Conservation (phyloP, 2,329 filamentous ascomycete species). For the Aspergillus sp. region DNA sequence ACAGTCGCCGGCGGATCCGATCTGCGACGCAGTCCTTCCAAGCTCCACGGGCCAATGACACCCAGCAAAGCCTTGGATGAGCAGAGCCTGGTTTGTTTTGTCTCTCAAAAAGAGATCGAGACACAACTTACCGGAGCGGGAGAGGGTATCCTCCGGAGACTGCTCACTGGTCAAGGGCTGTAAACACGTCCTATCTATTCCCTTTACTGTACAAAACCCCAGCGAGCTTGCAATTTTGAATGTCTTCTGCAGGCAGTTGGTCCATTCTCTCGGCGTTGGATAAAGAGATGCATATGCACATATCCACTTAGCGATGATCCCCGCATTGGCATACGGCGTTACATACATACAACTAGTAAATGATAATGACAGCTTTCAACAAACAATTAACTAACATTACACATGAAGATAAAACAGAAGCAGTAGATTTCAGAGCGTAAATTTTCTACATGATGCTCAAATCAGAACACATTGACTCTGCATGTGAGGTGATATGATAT, state of each 20-base stretch:
- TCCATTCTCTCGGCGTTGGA: background rate
- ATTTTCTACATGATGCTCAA: slow-evolving; percentile 5
- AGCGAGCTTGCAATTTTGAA: background rate
- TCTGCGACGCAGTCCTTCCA: slow-evolving; percentile 68
- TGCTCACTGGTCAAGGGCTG: slow-evolving; percentile 43
- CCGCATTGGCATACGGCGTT: slow-evolving; percentile 6
- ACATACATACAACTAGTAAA: slow-evolving; percentile 7
- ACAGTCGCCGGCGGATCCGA: slow-evolving; percentile 48
- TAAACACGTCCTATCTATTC: slow-evolving; percentile 18
- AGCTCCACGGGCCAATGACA: slow-evolving; percentile 61
- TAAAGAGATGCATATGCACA: background rate
- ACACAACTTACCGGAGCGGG: slow-evolving; percentile 64
- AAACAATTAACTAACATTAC: background rate
- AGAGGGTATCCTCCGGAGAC: slow-evolving; percentile 46
- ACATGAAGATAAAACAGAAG: background rate
- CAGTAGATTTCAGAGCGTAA: background rate
- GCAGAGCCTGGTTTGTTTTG: slow-evolving; percentile 74
- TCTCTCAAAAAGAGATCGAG: slow-evolving; percentile 77
- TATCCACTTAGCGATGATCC: background rate
- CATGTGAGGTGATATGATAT: background rate
- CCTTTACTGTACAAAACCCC: background rate
- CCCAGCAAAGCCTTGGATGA: slow-evolving; percentile 65
- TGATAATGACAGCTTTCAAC: slow-evolving; percentile 9
- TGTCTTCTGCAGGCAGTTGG: slow-evolving; percentile 1
- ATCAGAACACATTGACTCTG: background rate